Conservation (phyloP, 176 grass and related monocot species). For the Poa annua region DNA sequence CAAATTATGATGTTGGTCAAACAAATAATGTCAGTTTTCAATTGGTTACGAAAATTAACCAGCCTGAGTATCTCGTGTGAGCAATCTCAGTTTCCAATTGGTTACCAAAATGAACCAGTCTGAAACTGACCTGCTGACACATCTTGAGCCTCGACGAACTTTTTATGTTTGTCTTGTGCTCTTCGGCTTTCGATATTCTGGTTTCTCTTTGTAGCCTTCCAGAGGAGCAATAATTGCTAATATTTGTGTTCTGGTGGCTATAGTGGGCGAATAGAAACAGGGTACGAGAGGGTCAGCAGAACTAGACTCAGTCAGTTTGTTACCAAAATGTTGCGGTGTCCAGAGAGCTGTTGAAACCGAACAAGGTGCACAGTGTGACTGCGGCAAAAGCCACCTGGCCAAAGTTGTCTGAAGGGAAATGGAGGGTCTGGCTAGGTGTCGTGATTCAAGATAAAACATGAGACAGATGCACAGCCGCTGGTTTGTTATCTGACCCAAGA, state of each 20-base stretch:
- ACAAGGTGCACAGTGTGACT: constrained; percentile 17
- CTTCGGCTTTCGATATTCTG: constrained; percentile 6
- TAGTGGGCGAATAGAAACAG: neutral
- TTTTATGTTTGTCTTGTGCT: neutral
- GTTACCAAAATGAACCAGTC: constrained; percentile 17
- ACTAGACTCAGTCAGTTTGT: neutral
- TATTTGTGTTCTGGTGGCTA: constrained; percentile 26
- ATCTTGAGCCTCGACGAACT: constrained; percentile 1
- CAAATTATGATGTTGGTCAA: constrained; percentile 20
- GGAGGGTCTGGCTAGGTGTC: neutral
- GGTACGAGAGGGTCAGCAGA: neutral
- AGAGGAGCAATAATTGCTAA: constrained; percentile 1
- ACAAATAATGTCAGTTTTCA: neutral
- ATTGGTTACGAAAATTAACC: constrained; percentile 28
- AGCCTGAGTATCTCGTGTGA: constrained; percentile 4
- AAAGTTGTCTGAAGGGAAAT: neutral
- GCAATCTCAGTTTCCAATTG: constrained; percentile 30
- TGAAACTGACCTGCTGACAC: constrained; percentile 29
- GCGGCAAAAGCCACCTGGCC: neutral
- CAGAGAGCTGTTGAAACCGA: neutral
- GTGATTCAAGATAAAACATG: constrained; percentile 2
- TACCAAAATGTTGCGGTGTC: constrained; percentile 11
- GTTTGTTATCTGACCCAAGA: constrained; percentile 12
- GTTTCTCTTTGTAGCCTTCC: constrained; percentile 1
- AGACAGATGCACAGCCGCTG: neutral